Evolutionary conservation across 139 green algal species (phyloP).

Genomic region (Haematococcus sp.): DNA sequence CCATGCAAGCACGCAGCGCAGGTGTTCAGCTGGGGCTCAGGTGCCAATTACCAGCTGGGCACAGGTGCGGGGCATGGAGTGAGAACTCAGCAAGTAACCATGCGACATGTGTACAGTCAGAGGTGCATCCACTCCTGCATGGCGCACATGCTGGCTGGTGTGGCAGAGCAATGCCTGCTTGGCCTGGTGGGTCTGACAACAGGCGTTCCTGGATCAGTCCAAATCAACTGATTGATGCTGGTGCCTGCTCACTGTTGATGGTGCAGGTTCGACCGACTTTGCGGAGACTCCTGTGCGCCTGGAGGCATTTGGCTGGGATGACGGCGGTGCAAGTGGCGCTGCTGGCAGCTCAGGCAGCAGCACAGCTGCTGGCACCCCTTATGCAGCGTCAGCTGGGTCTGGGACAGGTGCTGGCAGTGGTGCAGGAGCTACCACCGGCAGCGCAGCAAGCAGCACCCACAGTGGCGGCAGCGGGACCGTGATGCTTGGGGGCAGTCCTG

Average conservation of each 20-base stretch:
- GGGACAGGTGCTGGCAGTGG: too few relatives aligned
- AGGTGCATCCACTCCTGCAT: too few relatives aligned
- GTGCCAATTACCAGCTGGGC: slow-evolving; percentile 91
- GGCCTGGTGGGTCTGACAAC: too few relatives aligned
- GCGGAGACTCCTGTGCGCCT: slow-evolving; percentile 56
- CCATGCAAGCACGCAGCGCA: not conserved
- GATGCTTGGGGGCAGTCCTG: not conserved
- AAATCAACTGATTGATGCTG: not conserved
- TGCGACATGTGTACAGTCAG: too few relatives aligned
- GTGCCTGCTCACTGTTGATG: not conserved
- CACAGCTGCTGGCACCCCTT: too few relatives aligned
- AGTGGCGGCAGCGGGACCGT: slow-evolving; percentile 2
- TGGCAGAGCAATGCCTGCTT: too few relatives aligned
- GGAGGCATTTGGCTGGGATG: slow-evolving; percentile 41
- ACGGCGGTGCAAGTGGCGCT: slow-evolving; percentile 9
- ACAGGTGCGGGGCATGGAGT: slow-evolving; percentile 55
- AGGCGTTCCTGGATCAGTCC: too few relatives aligned
- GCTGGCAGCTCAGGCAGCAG: slow-evolving; percentile 3
- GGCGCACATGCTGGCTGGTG: too few relatives aligned
- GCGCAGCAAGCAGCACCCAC: not conserved
- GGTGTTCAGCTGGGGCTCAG: slow-evolving; percentile 86
- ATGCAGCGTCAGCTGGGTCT: too few relatives aligned
- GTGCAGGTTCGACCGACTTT: slow-evolving; percentile 57
- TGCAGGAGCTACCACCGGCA: too few relatives aligned
- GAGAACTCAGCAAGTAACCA: too few relatives aligned